Conservation (phyloP, 2,329 filamentous ascomycete genomes). For the Incumbomyces delicatus region DNA sequence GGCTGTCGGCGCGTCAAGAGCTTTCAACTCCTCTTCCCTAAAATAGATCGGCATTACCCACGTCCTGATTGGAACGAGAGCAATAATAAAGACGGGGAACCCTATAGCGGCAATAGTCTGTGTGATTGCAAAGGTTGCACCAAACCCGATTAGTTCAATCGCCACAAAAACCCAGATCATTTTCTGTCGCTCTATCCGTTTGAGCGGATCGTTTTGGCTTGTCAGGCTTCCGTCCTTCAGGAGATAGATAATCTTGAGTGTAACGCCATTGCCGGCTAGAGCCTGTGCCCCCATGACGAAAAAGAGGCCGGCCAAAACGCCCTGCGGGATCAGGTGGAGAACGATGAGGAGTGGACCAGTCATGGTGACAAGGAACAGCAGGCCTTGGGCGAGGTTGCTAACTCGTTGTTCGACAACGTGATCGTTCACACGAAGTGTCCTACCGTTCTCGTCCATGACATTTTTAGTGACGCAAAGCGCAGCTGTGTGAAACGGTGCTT, state of each 20-base stretch:
- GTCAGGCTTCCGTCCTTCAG: slow-evolving; percentile 56
- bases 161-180: slow-evolving; percentile 59
- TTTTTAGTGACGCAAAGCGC: slow-evolving; percentile 61
- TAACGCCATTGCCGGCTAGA: slow-evolving; percentile 67
- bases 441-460: slow-evolving; percentile 44
- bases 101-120: slow-evolving; percentile 75
- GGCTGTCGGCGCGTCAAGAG: slow-evolving; percentile 64
- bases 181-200: slow-evolving; percentile 49
- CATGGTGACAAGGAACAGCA: slow-evolving; percentile 72
- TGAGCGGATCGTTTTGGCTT: slow-evolving; percentile 48
- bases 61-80: slow-evolving; percentile 57
- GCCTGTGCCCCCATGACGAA: slow-evolving; percentile 64
- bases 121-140: slow-evolving; percentile 70
- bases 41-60: slow-evolving; percentile 56
- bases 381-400: slow-evolving; percentile 67
- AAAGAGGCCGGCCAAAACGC: slow-evolving; percentile 70
- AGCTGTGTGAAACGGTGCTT: slow-evolving; percentile 72
- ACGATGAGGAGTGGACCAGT: slow-evolving; percentile 62
- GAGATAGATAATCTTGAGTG: slow-evolving; percentile 62
- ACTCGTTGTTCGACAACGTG: slow-evolving; percentile 59
- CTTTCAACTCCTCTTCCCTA: slow-evolving; percentile 47
- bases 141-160: slow-evolving; percentile 61
- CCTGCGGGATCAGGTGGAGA: slow-evolving; percentile 67
- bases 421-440: slow-evolving; percentile 52
- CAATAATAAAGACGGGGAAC: slow-evolving; percentile 64